These are phyloP conservation scores for Chrysoporthe austroafricana DNA, from an alignment of 2,329 filamentous ascomycete genomes.

Conservation along the genomic window DNA sequence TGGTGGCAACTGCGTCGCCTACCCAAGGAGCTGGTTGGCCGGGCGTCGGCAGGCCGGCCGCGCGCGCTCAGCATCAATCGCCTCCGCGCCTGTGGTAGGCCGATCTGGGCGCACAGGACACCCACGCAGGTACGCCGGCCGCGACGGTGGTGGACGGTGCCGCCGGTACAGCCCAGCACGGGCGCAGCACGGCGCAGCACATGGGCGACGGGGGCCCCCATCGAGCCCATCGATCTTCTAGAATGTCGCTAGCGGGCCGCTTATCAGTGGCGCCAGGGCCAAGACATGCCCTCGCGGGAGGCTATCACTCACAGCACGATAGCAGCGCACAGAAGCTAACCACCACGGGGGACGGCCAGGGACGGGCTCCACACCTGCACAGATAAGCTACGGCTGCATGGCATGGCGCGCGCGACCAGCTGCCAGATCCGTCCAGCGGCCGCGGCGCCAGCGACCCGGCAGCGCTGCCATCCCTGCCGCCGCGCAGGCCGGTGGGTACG, in stretches of 20 bases:
- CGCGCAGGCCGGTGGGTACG: not conserved
- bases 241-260: constrained; percentile 9
- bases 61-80: too few relatives aligned
- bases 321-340: too few relatives aligned
- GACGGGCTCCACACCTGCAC: not conserved
- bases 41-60: too few relatives aligned
- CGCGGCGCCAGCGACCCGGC: not conserved
- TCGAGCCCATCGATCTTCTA: not conserved
- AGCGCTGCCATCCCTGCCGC: constrained; percentile 1
- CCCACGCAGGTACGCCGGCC: not conserved
- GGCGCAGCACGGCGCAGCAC: constrained; percentile 2
- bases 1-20: too few relatives aligned
- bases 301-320: too few relatives aligned
- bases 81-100: too few relatives aligned
- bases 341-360: not conserved
- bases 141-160: not conserved
- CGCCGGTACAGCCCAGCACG: not conserved
- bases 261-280: not conserved
- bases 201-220: not conserved
- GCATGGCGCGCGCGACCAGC: not conserved
- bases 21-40: too few relatives aligned
- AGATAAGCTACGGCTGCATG: constrained; percentile 11
- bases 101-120: not conserved
- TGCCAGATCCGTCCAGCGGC: not conserved
- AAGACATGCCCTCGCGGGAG: not conserved